Percentiles rank a stretch among this genome's conserved stretches.
Evolutionary conservation across 257 asterid genomes (phyloP).

Genomic region (Linaria vulgaris): DNA sequence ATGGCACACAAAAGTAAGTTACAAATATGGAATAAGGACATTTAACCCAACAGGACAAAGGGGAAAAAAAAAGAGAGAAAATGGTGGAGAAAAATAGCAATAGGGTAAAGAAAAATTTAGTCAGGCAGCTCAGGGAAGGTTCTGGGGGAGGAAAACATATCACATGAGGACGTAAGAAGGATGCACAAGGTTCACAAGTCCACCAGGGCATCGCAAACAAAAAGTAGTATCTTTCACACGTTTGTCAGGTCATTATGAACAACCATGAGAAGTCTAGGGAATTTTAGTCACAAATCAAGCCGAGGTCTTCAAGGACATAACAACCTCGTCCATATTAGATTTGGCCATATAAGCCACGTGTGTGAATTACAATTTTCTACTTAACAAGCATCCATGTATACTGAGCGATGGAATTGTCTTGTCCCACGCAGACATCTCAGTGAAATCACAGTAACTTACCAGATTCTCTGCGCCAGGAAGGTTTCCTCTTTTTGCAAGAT

Average conservation of each 20-base stretch:
- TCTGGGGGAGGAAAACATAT: slow-evolving; percentile 15
- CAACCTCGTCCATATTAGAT: slow-evolving; percentile 7
- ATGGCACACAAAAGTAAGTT: slow-evolving; percentile 13
- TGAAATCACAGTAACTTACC: slow-evolving; percentile 48
- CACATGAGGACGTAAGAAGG: slow-evolving; percentile 4
- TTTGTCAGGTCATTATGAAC: not conserved
- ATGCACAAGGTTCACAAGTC: not conserved
- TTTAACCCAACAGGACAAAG: not conserved
- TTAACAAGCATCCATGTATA: slow-evolving; percentile 20
- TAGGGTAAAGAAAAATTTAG: not conserved
- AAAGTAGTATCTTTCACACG: not conserved
- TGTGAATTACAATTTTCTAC: slow-evolving; percentile 13
- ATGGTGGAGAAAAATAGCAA: not conserved
- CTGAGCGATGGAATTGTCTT: slow-evolving; percentile 12
- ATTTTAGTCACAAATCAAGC: not conserved
- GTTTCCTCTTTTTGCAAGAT: slow-evolving; percentile 97
- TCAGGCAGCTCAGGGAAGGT: not conserved
- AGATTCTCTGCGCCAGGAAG: slow-evolving; percentile 99
- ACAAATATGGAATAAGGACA: slow-evolving; percentile 1
- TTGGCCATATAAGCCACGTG: slow-evolving; percentile 12
- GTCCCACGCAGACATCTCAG: slow-evolving; percentile 8
- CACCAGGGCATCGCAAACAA: slow-evolving; percentile 5
- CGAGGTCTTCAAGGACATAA: slow-evolving; percentile 8
- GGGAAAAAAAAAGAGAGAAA: not conserved
- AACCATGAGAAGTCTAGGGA: not conserved